Base-by-base conservation (phyloP, 2,329 filamentous ascomycete species). In the Knoxdaviesia capensis region DNA sequence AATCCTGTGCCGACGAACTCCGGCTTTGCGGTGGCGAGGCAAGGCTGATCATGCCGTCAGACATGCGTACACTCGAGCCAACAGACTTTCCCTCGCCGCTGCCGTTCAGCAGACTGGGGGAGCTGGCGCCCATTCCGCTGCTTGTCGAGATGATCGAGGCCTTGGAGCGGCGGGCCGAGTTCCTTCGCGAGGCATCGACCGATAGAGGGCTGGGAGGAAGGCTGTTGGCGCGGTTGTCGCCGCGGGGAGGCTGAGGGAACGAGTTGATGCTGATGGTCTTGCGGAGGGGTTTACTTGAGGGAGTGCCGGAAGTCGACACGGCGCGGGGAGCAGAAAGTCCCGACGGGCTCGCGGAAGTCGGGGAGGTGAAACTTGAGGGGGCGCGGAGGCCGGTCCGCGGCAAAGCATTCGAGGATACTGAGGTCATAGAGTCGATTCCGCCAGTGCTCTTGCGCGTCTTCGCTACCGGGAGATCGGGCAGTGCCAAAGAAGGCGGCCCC, bases 201-300 rank as follows among this genome's bases (percentile, higher is more conserved):
- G 69, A 67, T 38, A 77, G 59, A 47, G 69, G 74, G 59, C 72
- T 72, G 43, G 68, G 73, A 41, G 72, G 82, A 44, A 75, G 63
- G 59, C 69, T 85, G 51, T 63, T 63, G 39, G 65, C 61, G 48
- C 71, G 68, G 42, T 61, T 67, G 42, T 70, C 68, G 39, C 76
- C 73, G 49, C 77, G 77, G 9, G 88, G 88, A 9, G 88, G 88
- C 48, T 93, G 82, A 31, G 88, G 88, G 54, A 96, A 94, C 1
- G 85, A 79, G 54, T 87, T 88, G 53, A 94, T 93, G 66, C 87
- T 94, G 53, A 93, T 80, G 1, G 82, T 82, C 60, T 92, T 92
- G 47, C 86, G 76, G 43, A 94, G 60, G 1, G 77, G 74, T 57
- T 78, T 87, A 20, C 20, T 20, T 20, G 20, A 20, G 20, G 20